A percentile compares a stretch with the other conserved stretches of the same genome.
Evolutionary conservation across 192 early-diverging fungal genomes (phyloP).

Genomic region (Endogone sp.): DNA sequence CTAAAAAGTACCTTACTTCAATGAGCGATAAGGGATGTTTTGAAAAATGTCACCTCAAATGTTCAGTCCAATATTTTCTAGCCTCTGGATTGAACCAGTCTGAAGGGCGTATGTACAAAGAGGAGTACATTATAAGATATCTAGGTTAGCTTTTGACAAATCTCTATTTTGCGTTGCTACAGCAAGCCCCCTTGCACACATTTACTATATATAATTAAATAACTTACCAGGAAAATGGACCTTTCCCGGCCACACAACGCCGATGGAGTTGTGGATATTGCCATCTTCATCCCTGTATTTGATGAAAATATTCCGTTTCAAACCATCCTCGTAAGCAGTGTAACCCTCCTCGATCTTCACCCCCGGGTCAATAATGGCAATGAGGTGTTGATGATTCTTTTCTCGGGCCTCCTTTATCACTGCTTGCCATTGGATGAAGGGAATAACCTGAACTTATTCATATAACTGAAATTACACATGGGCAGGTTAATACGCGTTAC

Average conservation of each 20-base stretch:
- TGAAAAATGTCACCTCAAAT: too few relatives aligned
- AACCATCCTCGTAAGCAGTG: constrained; percentile 46
- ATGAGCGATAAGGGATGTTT: too few relatives aligned
- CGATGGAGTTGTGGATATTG: neutral
- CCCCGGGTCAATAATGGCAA: constrained; percentile 66
- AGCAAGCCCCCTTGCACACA: neutral
- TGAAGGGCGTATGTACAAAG: too few relatives aligned
- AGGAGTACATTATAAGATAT: neutral
- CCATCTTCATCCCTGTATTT: too few relatives aligned
- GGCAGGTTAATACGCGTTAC: too few relatives aligned
- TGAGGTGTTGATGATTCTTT: constrained; percentile 46
- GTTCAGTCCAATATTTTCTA: constrained; percentile 20
- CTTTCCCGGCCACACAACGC: constrained; percentile 59
- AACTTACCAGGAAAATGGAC: constrained; percentile 38
- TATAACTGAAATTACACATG: too few relatives aligned
- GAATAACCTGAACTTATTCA: constrained; percentile 62
- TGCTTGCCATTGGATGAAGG: constrained; percentile 38
- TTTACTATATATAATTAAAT: neutral
- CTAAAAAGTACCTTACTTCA: too few relatives aligned
- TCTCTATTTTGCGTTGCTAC: too few relatives aligned
- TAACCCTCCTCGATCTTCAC: constrained; percentile 42
- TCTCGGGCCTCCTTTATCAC: constrained; percentile 43
- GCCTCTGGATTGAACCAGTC: constrained; percentile 53
- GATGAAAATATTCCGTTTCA: constrained; percentile 39
- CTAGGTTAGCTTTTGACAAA: too few relatives aligned